Evolutionary conservation across 805 yeast genomes (phyloP), one percentile per base, ranked within the genome.

Genomic region (Zygotorulaspora danielsina): DNA sequence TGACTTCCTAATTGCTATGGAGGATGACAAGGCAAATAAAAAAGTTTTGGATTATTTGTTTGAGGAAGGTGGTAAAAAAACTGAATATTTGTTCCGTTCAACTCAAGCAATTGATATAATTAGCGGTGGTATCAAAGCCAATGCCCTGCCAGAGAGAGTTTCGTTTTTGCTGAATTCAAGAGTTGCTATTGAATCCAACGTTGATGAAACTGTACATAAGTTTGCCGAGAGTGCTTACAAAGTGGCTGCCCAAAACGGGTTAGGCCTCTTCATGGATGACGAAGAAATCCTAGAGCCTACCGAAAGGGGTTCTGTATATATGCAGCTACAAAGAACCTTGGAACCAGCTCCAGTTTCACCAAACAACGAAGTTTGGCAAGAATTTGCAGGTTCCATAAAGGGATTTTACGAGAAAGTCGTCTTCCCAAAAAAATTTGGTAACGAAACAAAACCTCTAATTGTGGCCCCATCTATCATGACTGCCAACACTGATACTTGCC

Each of bases 401-500:
- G 73, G 76, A 42, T 71, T 83, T 34, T 76, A 75, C 53, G 85
- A 81, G 57, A 80, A 79, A 34, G 55, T 49, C 16, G 43, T 58
- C 45, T 43, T 50, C 44, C 48, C 66, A 52, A 39, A 15, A 11
- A 38, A 37, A 11, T 39, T 34, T 19, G 42, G 34, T 19, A 44
- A 38, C 16, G 39, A 36, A 1, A 19, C 41, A 10, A 38, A 38
- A 5, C 37, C 42, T 15, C 40, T 51, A 6, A 40, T 73, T 28
- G 70, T 77, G 11, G 68, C 82, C 2, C 86, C 88, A 2, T 65
- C 73, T 18, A 56, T 81, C 28, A 73, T 77, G 71, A 69, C 83
- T 2, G 88, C 81, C 15, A 81, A 81, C 59, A 82, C 89, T 3
- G 89, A 83, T 54, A 81, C 88, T 4, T 65, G 68, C 41, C 69